Conservation (phyloP, 2,329 filamentous ascomycete genomes). For the Aspergillus nomiae region DNA sequence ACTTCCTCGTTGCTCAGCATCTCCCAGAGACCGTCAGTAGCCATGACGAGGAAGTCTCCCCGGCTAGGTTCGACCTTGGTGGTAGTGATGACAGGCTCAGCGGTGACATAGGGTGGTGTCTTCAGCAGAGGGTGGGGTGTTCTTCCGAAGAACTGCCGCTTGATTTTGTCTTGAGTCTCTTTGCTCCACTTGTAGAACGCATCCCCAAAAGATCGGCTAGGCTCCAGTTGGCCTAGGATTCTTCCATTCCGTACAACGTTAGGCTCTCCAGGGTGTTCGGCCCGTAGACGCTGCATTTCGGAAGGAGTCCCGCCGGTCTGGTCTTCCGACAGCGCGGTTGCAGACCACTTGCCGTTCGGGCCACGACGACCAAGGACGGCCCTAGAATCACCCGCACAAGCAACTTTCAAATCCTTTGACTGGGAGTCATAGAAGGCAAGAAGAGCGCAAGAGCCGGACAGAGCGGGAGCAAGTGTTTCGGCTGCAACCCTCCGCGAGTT, state of each 20-base stretch:
- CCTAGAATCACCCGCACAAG: slow-evolving; percentile 94
- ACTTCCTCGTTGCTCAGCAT: slow-evolving; percentile 99
- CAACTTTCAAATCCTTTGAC: slow-evolving; percentile 85
- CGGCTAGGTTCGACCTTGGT: slow-evolving; percentile 87
- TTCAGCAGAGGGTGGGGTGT: slow-evolving; percentile 75
- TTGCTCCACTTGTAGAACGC: slow-evolving; percentile 95
- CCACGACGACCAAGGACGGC: slow-evolving; percentile 84
- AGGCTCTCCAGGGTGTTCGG: slow-evolving; percentile 85
- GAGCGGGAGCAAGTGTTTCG: slow-evolving; percentile 85
- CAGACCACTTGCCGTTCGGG: slow-evolving; percentile 84
- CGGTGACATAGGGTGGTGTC: slow-evolving; percentile 95
- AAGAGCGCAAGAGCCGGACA: slow-evolving; percentile 95
- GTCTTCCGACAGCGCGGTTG: slow-evolving; percentile 84
- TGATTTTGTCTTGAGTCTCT: slow-evolving; percentile 80
- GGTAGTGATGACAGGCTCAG: slow-evolving; percentile 90
- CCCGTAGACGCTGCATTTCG: slow-evolving; percentile 79
- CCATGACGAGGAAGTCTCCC: slow-evolving; percentile 94
- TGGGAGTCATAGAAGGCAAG: slow-evolving; percentile 93
- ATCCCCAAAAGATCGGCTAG: slow-evolving; percentile 92
- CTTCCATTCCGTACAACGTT: slow-evolving; percentile 86
- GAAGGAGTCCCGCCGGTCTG: slow-evolving; percentile 89
- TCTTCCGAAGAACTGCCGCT: slow-evolving; percentile 83
- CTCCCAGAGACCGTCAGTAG: slow-evolving; percentile 96
- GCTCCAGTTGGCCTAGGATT: slow-evolving; percentile 88
- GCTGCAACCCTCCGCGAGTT: slow-evolving; percentile 90